Conservation (phyloP, 2,329 filamentous ascomycete genomes). For the Rutstroemia sp. region DNA sequence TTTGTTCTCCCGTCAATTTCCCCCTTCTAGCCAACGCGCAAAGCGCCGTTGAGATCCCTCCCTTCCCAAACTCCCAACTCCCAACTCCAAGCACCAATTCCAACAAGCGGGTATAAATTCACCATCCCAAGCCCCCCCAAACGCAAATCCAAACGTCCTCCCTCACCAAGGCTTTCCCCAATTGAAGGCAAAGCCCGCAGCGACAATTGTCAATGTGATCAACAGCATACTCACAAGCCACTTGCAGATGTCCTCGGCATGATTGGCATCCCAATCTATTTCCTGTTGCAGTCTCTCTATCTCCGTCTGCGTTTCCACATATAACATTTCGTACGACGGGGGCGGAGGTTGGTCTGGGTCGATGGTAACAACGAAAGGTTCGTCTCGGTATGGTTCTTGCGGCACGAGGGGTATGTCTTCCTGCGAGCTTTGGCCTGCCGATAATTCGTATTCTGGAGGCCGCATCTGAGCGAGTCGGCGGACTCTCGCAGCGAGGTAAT, state of each 20-base stretch:
- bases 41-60: neutral
- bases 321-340: slow-evolving; percentile 23
- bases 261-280: slow-evolving; percentile 15
- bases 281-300: slow-evolving; percentile 16
- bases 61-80: neutral
- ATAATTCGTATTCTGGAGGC: neutral
- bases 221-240: slow-evolving; percentile 27
- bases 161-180: slow-evolving; percentile 17
- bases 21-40: neutral
- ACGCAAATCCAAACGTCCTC: neutral
- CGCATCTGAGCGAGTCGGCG: slow-evolving; percentile 8
- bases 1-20: neutral
- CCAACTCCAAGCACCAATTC: neutral
- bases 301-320: slow-evolving; percentile 15
- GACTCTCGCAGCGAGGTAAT: slow-evolving; percentile 21
- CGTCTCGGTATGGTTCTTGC: slow-evolving; percentile 24
- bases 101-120: slow-evolving; percentile 3
- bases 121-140: neutral
- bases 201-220: slow-evolving; percentile 21
- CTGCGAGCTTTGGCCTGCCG: neutral
- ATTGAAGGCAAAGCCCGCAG: slow-evolving; percentile 25
- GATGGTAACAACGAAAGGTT: slow-evolving; percentile 23
- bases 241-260: slow-evolving; percentile 24
- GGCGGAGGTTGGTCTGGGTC: slow-evolving; percentile 17
- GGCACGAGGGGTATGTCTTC: slow-evolving; percentile 5